phyloP scores from a whole-genome alignment of 306 rosid genomes.

The Lathyrus oleraceus region DNA sequence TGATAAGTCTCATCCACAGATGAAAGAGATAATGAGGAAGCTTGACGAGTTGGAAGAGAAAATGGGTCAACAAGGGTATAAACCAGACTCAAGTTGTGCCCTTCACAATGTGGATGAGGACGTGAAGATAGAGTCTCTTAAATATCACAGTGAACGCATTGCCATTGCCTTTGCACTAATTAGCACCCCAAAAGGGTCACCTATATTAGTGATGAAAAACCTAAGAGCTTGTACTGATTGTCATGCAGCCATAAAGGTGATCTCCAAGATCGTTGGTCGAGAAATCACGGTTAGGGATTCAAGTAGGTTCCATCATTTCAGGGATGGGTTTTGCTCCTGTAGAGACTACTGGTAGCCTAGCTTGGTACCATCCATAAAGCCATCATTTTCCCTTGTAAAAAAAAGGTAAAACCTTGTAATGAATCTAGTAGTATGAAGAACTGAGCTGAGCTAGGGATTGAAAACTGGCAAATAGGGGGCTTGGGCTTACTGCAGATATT shows the following conservation, averaged over 20 bases:
- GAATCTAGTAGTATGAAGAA: background rate
- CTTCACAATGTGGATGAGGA: conserved; percentile 75
- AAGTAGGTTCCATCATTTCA: conserved; percentile 76
- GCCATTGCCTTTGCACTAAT: conserved; percentile 86
- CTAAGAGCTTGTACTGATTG: conserved; percentile 81
- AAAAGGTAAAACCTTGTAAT: background rate
- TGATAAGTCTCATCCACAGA: conserved; percentile 63
- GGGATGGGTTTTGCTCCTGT: conserved; percentile 75
- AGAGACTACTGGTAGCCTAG: conserved; percentile 70
- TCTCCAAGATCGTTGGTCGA: conserved; percentile 57
- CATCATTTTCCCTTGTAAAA: background rate
- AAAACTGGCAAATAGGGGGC: conserved; percentile 85
- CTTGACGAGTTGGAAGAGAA: conserved; percentile 54
- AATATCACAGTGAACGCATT: conserved; percentile 85
- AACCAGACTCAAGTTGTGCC: conserved; percentile 73
- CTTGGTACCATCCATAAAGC: background rate
- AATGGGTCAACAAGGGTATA: conserved; percentile 78
- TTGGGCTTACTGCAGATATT: conserved; percentile 83
- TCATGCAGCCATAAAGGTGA: conserved; percentile 70
- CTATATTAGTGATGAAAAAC: conserved; percentile 81
- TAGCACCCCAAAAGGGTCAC: conserved; percentile 70
- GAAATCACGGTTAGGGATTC: conserved; percentile 79
- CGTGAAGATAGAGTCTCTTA: conserved; percentile 67
- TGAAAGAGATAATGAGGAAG: conserved; percentile 57
- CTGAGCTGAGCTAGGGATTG: conserved; percentile 33